These are phyloP conservation scores for Aspergillus coremiiformis DNA, from an alignment of 495 filamentous ascomycete species.

Conservation along the genomic window DNA sequence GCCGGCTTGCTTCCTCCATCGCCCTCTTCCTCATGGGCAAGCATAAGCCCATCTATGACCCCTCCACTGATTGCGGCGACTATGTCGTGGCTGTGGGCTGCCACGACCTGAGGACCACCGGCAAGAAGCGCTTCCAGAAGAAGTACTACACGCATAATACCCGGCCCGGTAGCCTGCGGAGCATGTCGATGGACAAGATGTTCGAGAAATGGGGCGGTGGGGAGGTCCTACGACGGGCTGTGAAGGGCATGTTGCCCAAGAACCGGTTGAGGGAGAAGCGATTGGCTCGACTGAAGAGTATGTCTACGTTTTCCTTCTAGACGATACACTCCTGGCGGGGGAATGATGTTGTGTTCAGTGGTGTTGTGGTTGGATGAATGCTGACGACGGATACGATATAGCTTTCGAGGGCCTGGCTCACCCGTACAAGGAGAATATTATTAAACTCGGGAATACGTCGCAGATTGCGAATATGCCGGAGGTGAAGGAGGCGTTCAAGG, in stretches of 20 bases:
- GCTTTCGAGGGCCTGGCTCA: conserved; percentile 87
- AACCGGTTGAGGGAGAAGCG: conserved; percentile 81
- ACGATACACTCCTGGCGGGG: too few species aligned
- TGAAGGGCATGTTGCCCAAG: conserved; percentile 96
- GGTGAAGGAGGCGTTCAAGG: conserved; percentile 40
- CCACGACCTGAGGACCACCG: conserved; percentile 77
- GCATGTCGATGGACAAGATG: conserved; percentile 90
- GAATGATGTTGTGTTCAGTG: too few species aligned
- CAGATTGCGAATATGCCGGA: conserved; percentile 36
- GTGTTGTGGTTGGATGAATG: neutral
- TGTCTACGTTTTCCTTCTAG: conserved; percentile 20
- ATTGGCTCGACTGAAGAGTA: conserved; percentile 80
- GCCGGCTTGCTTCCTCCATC: conserved; percentile 85
- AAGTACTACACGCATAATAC: conserved; percentile 92
- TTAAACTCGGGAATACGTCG: conserved; percentile 55
- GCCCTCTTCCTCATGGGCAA: conserved; percentile 95
- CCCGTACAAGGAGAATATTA: conserved; percentile 83
- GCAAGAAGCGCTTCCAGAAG: conserved; percentile 88
- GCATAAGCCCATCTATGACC: conserved; percentile 97
- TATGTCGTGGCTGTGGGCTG: conserved; percentile 93
- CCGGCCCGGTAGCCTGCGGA: conserved; percentile 74
- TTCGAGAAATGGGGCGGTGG: conserved; percentile 91
- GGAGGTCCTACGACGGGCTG: conserved; percentile 86
- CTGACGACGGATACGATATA: conserved; percentile 23
- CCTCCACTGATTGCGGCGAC: conserved; percentile 94